Conservation (phyloP, 345 rosid species). For the Boechera stricta region DNA sequence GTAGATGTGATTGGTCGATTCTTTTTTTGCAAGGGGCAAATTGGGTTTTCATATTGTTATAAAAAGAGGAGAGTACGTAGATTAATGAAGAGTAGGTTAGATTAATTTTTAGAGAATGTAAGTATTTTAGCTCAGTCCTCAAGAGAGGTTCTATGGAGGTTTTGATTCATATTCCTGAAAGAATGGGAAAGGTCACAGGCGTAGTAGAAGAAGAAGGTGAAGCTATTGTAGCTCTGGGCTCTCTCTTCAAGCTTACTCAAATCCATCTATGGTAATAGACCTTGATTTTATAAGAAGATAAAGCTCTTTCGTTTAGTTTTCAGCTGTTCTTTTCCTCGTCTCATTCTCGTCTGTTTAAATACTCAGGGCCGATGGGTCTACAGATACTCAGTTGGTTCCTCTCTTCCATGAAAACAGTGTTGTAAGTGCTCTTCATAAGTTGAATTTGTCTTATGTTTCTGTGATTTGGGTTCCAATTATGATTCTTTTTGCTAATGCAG, state of each 20-base stretch:
- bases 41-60: too few species aligned
- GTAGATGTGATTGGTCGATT: too few species aligned
- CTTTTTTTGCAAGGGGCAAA: too few species aligned
- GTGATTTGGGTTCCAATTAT: neutral
- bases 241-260: conserved; percentile 76
- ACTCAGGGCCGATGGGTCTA: conserved; percentile 69
- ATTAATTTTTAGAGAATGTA: too few species aligned
- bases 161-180: conserved; percentile 5
- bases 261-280: conserved; percentile 62
- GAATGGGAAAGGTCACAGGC: conserved; percentile 35
- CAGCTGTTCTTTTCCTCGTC: neutral
- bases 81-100: too few species aligned
- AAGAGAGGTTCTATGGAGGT: neutral
- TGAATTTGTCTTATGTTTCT: neutral
- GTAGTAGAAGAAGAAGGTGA: conserved; percentile 43
- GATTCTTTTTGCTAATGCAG: conserved; percentile 40
- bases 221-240: conserved; percentile 69
- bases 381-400: conserved; percentile 44
- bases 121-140: too few species aligned
- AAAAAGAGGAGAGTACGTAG: too few species aligned
- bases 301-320: neutral
- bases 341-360: conserved; percentile 18
- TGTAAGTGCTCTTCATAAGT: conserved; percentile 44
- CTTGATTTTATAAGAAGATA: neutral
- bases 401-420: conserved; percentile 31